phyloP scores from a whole-genome alignment of 2,329 filamentous ascomycete genomes.

The Aspergillus caelatus region DNA sequence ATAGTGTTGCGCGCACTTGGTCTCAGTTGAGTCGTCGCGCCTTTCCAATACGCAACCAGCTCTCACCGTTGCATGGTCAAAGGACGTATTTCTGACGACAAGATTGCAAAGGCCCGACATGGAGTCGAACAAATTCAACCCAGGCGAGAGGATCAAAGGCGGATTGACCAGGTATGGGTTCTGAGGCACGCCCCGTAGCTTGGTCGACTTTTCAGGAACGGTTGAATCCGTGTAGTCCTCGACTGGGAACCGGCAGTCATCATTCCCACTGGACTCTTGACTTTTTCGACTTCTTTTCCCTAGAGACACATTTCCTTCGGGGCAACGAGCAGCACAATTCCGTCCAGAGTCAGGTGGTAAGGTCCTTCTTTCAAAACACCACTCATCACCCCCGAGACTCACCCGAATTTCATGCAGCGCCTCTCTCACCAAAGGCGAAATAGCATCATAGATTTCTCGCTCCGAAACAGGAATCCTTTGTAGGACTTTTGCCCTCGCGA shows the following conservation, averaged over 20 bases:
- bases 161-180: conserved; percentile 14
- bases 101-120: conserved; percentile 25
- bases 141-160: conserved; percentile 38
- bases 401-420: conserved; percentile 41
- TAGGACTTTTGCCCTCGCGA: conserved; percentile 46
- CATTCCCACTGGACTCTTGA: not conserved
- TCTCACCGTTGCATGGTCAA: conserved; percentile 18
- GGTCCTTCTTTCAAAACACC: conserved; percentile 37
- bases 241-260: not conserved
- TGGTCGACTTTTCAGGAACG: not conserved
- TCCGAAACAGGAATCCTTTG: conserved; percentile 37
- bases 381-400: conserved; percentile 23
- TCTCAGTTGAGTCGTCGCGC: not conserved
- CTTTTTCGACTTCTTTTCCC: conserved; percentile 11
- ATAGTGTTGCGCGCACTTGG: not conserved
- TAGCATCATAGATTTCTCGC: conserved; percentile 31
- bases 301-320: not conserved
- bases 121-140: conserved; percentile 33
- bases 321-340: not conserved
- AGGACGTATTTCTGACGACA: conserved; percentile 36
- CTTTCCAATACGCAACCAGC: conserved; percentile 8
- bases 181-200: not conserved
- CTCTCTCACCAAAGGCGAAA: conserved; percentile 38
- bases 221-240: not conserved
- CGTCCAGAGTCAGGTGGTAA: not conserved